Base-by-base conservation (phyloP, 1,284 basidiomycete genomes). In the Austroboletus niveus region DNA sequence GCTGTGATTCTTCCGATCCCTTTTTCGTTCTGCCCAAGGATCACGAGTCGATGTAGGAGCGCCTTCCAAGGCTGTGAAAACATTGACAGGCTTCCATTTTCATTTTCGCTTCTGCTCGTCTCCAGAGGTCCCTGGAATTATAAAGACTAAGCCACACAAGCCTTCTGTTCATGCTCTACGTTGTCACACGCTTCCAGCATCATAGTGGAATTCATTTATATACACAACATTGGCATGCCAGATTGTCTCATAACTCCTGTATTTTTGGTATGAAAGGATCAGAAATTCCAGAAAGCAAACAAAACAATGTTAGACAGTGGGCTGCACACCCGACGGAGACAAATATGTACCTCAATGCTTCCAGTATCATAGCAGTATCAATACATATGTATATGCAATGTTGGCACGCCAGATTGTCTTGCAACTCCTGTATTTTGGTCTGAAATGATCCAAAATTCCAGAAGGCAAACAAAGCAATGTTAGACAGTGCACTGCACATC, bases 211-310 rank as follows among this genome's bases (percentile, higher is more conserved):
- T 81, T 82, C 45, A 64, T 64, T 45, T 66, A 65, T 0, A 82
- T 17, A 17, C 69, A 8, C 76, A 75, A 52, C 64, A 65, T 56
- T 72, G 76, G 15, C 79, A 75, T n/a, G 57, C 63, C 40, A 74
- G n/a, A 57, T 83, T 81, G 3, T 60, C 60, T 59, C 76, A 66
- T 0, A 82, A 67, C 61, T 84, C 81, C 81, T 84, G 60, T 39
- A 20, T 8, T 8, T 8, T 8, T 31, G 4, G 0, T 22, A 22
- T 14, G 30, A 11, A 4, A 9, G 24, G 36, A 20, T 3, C 3
- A 11, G 31, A 31, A 20, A 34, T 35, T 14, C 15, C 30, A 24
- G 15, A 38, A 12, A 7, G 35, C 3, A n/a, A 39, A 38, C 17
- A 34, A 35, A 9, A 6, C 10, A 36, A 38, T 11, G 34, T 40